Base-by-base conservation (phyloP, 768 basidiomycete species). In the Galerina sulciceps region DNA sequence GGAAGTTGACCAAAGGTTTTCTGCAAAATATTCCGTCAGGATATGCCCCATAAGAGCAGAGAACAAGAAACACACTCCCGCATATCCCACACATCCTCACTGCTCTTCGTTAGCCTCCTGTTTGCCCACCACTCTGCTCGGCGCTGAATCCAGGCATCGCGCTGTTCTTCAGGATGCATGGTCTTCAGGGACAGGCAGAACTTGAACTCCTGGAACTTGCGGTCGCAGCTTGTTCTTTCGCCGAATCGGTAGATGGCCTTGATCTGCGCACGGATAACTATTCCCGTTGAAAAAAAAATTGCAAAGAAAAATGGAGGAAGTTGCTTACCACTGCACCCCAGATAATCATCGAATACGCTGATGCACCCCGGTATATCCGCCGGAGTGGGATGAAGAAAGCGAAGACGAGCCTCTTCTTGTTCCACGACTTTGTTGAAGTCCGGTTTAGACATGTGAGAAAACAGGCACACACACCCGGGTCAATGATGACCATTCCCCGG, bases 61-160 rank as follows among this genome's bases (percentile, higher is more conserved):
- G 18, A 53, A 31, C 36, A 20, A n/a, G 34, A 37, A 34, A 56
- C 67, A 9, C 50, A 96, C 96, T 78, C 84, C 73, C 96, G 78
- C 23, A 91, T 79, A 58, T 93, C 88, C 96, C 96, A 99, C 2
- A 99, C 86, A 70, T 96, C 94, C 75, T 99, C 96, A 65, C 94
- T 96, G 74, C 93, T 95, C 71, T 85, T 87, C 17, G 75, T 81
- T 9, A 91, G 69, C 52, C 96, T 78, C 52, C 91, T 77, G 35
- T 80, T 76, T 4, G 96, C 94, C 96, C 95, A 97, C 94, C 95
- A 96, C 70, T 96, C 93, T 2, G 96, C 96, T 53, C 92, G 80
- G 15, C 90, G 81, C 48, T 79, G 81, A 56, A 99, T 87, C 96
- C 95, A 99, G 3, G 85, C 85, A 50, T 93, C 86, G 31, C 90